A percentile compares a stretch with the other conserved stretches of the same genome.
These are phyloP conservation scores for Mycena citricolor DNA, from an alignment of 1,284 basidiomycete species.

Conservation along the genomic window DNA sequence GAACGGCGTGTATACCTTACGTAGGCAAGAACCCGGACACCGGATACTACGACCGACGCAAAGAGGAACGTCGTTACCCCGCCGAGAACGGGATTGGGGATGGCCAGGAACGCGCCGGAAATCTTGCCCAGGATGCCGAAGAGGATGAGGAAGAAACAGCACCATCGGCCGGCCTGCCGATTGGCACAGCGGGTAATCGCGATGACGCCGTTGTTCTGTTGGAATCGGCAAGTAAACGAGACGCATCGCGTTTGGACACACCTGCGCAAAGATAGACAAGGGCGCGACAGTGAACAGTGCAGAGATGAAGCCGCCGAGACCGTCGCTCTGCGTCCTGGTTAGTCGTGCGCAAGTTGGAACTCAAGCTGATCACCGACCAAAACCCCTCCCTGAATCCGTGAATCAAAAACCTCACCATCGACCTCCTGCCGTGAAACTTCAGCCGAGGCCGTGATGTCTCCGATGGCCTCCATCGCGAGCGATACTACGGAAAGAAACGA, in stretches of 20 bases:
- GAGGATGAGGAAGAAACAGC: constrained; percentile 70
- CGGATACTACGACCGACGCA: constrained; percentile 63
- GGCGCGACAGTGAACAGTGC: constrained; percentile 82
- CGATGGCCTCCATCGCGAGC: constrained; percentile 81
- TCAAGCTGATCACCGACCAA: constrained; percentile 58
- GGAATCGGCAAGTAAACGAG: neutral
- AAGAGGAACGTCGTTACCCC: constrained; percentile 83
- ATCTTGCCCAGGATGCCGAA: constrained; percentile 80
- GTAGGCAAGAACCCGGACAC: constrained; percentile 71
- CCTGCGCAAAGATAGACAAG: constrained; percentile 78
- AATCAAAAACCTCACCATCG: constrained; percentile 72
- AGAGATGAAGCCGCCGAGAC: constrained; percentile 71
- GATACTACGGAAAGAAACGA: constrained; percentile 56
- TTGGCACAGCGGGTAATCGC: constrained; percentile 79
- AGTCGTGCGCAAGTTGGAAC: neutral
- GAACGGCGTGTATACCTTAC: constrained; percentile 69
- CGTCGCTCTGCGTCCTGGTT: constrained; percentile 53
- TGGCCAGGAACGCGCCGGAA: constrained; percentile 76
- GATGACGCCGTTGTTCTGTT: constrained; percentile 80
- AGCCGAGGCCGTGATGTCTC: constrained; percentile 82
- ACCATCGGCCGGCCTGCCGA: constrained; percentile 70
- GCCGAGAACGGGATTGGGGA: constrained; percentile 81
- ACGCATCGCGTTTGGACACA: constrained; percentile 22
- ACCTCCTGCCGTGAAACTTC: constrained; percentile 77
- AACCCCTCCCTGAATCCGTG: constrained; percentile 82